phyloP scores from a whole-genome alignment of 2,329 filamentous ascomycete species.

The Akanthomyces muscarius region DNA sequence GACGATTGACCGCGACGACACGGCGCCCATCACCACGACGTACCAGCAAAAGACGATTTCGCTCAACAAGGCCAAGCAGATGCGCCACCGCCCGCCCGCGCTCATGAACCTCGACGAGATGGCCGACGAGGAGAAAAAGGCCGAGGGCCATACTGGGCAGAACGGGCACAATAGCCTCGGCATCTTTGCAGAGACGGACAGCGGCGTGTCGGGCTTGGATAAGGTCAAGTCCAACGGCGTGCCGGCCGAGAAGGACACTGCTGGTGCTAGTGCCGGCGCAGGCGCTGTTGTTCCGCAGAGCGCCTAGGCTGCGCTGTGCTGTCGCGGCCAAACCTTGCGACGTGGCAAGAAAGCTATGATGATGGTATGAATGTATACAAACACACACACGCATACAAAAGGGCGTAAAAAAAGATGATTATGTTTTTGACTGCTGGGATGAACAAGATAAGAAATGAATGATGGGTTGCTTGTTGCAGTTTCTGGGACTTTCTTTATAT shows the following conservation, averaged over 20 bases:
- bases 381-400: not conserved
- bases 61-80: slow-evolving; percentile 77
- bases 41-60: slow-evolving; percentile 98
- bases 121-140: slow-evolving; percentile 28
- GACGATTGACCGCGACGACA: slow-evolving; percentile 89
- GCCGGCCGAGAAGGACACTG: slow-evolving; percentile 24
- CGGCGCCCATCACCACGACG: slow-evolving; percentile 75
- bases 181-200: slow-evolving; percentile 41
- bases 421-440: slow-evolving; percentile 3
- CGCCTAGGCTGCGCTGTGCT: slow-evolving; percentile 27
- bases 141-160: slow-evolving; percentile 6
- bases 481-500: not conserved
- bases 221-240: slow-evolving; percentile 24
- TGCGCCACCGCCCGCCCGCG: slow-evolving; percentile 86
- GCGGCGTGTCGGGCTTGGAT: slow-evolving; percentile 41
- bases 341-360: slow-evolving; percentile 2
- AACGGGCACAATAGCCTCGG: slow-evolving; percentile 35
- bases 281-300: slow-evolving; percentile 25
- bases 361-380: slow-evolving; percentile 11
- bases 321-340: slow-evolving; percentile 10
- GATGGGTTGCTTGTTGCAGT: not conserved
- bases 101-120: slow-evolving; percentile 65
- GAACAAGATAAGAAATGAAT: not conserved
- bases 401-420: not conserved
- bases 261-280: not conserved